Conservation (phyloP, 495 filamentous ascomycete genomes). For the Stereocaulon alpinum region DNA sequence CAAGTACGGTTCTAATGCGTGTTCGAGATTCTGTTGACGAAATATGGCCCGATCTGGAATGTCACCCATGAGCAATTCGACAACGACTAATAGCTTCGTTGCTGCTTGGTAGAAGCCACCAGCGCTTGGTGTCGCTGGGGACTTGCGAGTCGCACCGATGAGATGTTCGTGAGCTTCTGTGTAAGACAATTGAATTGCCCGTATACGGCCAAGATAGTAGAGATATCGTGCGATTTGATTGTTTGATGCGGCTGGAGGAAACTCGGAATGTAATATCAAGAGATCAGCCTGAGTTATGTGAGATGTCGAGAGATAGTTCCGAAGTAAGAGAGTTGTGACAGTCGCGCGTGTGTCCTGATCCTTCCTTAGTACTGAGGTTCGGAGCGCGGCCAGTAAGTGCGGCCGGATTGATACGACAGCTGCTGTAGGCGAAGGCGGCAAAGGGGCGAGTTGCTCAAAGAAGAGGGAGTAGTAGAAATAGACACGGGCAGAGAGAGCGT, state of each 20-base stretch:
- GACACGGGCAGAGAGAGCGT: slow-evolving; percentile 84
- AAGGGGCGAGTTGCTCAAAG: slow-evolving; percentile 74
- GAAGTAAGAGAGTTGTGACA: slow-evolving; percentile 85
- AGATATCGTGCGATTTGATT: slow-evolving; percentile 96
- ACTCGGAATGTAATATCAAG: slow-evolving; percentile 86
- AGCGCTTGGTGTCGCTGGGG: slow-evolving; percentile 77
- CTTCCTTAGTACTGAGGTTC: slow-evolving; percentile 89
- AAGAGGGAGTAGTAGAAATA: slow-evolving; percentile 98
- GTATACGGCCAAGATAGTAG: slow-evolving; percentile 92
- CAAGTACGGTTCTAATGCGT: slow-evolving; percentile 82
- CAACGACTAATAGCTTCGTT: slow-evolving; percentile 85
- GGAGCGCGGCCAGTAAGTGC: slow-evolving; percentile 73
- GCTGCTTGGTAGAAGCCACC: slow-evolving; percentile 92
- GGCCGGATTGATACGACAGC: slow-evolving; percentile 78
- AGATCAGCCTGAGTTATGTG: slow-evolving; percentile 96
- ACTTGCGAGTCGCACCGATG: slow-evolving; percentile 84
- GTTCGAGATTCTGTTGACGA: slow-evolving; percentile 75
- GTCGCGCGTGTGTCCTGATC: slow-evolving; percentile 93
- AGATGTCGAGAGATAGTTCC: slow-evolving; percentile 91
- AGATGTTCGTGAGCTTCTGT: slow-evolving; percentile 94
- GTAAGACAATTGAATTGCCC: slow-evolving; percentile 90
- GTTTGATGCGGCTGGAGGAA: slow-evolving; percentile 85
- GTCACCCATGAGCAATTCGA: slow-evolving; percentile 96
- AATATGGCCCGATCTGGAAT: slow-evolving; percentile 93
- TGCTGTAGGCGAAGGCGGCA: slow-evolving; percentile 77